These are phyloP conservation scores for Phytophthora agathidicida DNA, from an alignment of 352 stramenopile genomes.

Conservation along the genomic window DNA sequence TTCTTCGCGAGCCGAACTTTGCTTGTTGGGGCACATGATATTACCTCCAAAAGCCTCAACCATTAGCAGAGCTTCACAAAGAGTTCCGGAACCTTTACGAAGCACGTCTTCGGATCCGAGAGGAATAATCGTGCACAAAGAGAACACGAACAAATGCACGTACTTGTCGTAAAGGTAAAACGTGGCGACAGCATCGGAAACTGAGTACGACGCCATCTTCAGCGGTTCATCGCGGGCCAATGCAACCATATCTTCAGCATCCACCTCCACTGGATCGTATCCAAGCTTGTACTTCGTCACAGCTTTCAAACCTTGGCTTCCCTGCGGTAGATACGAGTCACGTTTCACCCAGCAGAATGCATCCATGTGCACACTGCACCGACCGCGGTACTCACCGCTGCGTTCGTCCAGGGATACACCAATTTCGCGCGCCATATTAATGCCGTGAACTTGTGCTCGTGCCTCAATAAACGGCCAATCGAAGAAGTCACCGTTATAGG, in stretches of 20 bases:
- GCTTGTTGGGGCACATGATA: slow-evolving; percentile 99
- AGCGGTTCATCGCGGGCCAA: slow-evolving; percentile 94
- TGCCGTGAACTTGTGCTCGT: slow-evolving; percentile 90
- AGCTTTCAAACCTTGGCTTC: slow-evolving; percentile 98
- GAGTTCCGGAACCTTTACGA: slow-evolving; percentile 94
- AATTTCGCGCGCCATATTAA: slow-evolving; percentile 92
- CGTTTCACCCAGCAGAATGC: slow-evolving; percentile 99
- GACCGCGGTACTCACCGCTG: slow-evolving; percentile 92
- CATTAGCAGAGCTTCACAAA: slow-evolving; percentile 99
- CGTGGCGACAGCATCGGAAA: slow-evolving; percentile 99
- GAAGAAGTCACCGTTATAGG: slow-evolving; percentile 99
- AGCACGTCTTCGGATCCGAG: slow-evolving; percentile 98
- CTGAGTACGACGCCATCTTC: slow-evolving; percentile 99
- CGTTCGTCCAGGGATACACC: slow-evolving; percentile 76
- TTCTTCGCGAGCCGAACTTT: slow-evolving; percentile 81
- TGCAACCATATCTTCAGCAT: slow-evolving; percentile 99
- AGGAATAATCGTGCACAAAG: slow-evolving; percentile 99
- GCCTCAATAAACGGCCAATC: slow-evolving; percentile 99
- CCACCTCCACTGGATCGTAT: slow-evolving; percentile 98
- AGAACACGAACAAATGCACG: slow-evolving; percentile 99
- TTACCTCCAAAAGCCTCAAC: slow-evolving; percentile 96
- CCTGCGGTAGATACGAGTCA: slow-evolving; percentile 99
- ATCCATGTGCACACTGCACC: slow-evolving; percentile 96
- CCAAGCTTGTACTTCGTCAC: slow-evolving; percentile 99
- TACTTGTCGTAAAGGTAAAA: slow-evolving; percentile 99